These are phyloP conservation scores for Trichomonas tenax DNA, from an alignment of 208 protist genomes.

Conservation along the genomic window DNA sequence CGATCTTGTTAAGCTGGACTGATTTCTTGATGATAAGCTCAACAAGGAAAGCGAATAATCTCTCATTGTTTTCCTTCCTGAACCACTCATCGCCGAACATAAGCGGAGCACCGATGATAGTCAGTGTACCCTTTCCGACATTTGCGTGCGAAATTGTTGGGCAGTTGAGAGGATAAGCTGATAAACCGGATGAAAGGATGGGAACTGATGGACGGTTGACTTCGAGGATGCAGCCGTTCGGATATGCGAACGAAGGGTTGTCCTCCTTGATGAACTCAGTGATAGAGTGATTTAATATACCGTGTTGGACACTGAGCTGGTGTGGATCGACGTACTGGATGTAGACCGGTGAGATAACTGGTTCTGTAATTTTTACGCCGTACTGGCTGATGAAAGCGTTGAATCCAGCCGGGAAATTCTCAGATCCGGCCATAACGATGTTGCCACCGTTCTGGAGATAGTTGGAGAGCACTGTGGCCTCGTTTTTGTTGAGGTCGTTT, in stretches of 20 bases:
- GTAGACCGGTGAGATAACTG: not conserved
- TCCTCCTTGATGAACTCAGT: not conserved
- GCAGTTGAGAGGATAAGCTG: not conserved
- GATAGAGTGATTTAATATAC: not conserved
- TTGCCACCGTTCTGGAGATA: not conserved
- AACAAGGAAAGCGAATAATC: not conserved
- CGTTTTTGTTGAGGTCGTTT: not conserved
- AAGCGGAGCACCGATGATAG: not conserved
- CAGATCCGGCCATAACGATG: not conserved
- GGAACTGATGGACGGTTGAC: not conserved
- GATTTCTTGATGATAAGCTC: not conserved
- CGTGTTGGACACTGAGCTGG: not conserved
- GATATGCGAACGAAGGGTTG: not conserved
- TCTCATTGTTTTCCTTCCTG: not conserved
- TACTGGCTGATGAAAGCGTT: not conserved
- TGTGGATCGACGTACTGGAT: not conserved
- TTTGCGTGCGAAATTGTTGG: not conserved
- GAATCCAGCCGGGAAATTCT: not conserved
- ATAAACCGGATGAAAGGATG: not conserved
- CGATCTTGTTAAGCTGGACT: not conserved
- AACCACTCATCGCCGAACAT: constrained; percentile 5
- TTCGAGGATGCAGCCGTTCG: not conserved
- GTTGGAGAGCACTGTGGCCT: not conserved
- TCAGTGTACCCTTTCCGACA: not conserved
- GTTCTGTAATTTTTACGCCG: not conserved